phyloP scores from a whole-genome alignment of 1,284 basidiomycete genomes.

The Anthracocystis panici-leucophaei region DNA sequence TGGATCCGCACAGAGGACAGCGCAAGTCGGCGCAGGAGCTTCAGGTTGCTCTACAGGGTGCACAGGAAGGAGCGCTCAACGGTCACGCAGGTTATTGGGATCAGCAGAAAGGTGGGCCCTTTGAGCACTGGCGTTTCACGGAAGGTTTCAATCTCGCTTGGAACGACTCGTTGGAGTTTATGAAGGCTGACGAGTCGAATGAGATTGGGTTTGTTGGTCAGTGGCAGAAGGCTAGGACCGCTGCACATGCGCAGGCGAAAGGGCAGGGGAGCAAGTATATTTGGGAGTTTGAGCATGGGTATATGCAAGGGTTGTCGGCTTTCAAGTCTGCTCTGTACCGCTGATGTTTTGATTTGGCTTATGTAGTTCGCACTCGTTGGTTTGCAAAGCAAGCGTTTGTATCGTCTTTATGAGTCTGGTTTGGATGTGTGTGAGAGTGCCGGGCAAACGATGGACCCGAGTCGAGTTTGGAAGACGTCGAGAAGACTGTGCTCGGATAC shows the following conservation, averaged over 20 bases:
- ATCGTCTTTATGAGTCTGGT: background rate
- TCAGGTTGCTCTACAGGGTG: conserved; percentile 27
- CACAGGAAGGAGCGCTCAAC: conserved; percentile 26
- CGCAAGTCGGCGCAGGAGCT: conserved; percentile 30
- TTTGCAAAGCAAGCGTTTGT: background rate
- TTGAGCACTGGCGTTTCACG: conserved; percentile 78
- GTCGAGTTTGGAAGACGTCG: background rate
- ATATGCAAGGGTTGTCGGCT: conserved; percentile 72
- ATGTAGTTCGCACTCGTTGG: background rate
- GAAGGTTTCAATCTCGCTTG: conserved; percentile 79
- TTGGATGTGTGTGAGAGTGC: background rate
- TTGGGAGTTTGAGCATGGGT: conserved; percentile 73
- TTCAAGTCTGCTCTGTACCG: conserved; percentile 41
- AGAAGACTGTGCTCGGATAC: conserved; percentile 13
- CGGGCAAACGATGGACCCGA: too few relatives aligned
- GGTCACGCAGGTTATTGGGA: conserved; percentile 44
- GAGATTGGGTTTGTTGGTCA: conserved; percentile 77
- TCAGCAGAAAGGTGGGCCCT: conserved; percentile 69
- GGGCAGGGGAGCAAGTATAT: conserved; percentile 70
- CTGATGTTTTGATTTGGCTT: background rate
- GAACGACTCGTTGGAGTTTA: conserved; percentile 78
- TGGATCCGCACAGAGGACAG: conserved; percentile 46
- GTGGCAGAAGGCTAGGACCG: conserved; percentile 74
- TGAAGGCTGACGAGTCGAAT: conserved; percentile 69
- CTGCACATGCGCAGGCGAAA: conserved; percentile 72